Conservation (phyloP, 345 rosid genomes). For the Eucalyptus tenuipes region DNA sequence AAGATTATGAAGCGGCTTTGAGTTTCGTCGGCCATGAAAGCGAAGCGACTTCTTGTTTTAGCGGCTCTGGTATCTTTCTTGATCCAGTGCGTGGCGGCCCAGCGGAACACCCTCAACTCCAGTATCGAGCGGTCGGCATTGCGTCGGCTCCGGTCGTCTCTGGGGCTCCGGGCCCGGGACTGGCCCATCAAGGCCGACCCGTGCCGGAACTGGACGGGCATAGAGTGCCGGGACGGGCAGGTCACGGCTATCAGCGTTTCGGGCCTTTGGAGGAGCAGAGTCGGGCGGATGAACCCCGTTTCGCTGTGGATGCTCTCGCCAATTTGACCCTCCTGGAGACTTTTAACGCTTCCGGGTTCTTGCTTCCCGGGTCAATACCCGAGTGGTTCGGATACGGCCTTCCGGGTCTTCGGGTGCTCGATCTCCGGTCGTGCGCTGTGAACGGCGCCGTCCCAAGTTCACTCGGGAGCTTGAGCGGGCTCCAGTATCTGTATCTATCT, state of each 20-base stretch:
- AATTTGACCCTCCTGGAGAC: conserved; percentile 37
- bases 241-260: conserved; percentile 35
- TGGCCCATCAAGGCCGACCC: conserved; percentile 56
- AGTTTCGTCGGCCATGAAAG: not conserved
- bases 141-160: conserved; percentile 48
- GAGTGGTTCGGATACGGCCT: conserved; percentile 41
- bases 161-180: conserved; percentile 43
- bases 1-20: not conserved
- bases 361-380: conserved; percentile 53
- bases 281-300: conserved; percentile 32
- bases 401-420: conserved; percentile 32
- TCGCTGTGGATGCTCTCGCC: conserved; percentile 34
- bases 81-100: conserved; percentile 12
- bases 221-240: conserved; percentile 28
- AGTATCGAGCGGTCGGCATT: conserved; percentile 28
- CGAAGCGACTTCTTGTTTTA: not conserved
- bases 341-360: conserved; percentile 57
- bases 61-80: conserved; percentile 1
- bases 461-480: conserved; percentile 30
- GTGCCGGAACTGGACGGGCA: conserved; percentile 44
- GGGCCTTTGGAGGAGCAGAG: conserved; percentile 43
- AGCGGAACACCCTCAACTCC: conserved; percentile 12
- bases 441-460: conserved; percentile 39
- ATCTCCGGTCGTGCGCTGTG: conserved; percentile 44
- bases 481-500: conserved; percentile 24